These are phyloP conservation scores for Ogataea nakhonphanomensis DNA, from an alignment of 805 yeast species.

Conservation along the genomic window DNA sequence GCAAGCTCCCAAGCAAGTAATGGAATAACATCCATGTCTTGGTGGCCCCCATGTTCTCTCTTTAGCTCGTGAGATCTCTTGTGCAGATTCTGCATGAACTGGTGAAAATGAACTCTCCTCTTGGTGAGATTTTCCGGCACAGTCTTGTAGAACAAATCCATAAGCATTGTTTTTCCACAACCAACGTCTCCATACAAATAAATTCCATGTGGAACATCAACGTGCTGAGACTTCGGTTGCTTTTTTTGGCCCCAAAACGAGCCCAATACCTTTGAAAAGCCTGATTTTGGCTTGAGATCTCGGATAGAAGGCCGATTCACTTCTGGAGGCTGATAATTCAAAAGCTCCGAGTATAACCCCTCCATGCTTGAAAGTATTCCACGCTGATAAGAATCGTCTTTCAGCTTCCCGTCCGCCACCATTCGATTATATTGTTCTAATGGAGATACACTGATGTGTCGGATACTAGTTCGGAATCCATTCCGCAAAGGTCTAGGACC, in stretches of 20 bases:
- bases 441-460: conserved; percentile 26
- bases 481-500: background rate
- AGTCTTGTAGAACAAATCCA: conserved; percentile 90
- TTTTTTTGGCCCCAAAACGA: conserved; percentile 27
- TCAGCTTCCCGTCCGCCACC: conserved; percentile 41
- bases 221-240: conserved; percentile 7
- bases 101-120: conserved; percentile 88
- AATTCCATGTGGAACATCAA: conserved; percentile 68
- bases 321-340: conserved; percentile 57
- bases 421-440: conserved; percentile 28
- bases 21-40: conserved; percentile 79
- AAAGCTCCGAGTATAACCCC: conserved; percentile 52
- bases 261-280: conserved; percentile 35
- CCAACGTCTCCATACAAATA: conserved; percentile 97
- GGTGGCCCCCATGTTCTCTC: conserved; percentile 55
- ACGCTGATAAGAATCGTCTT: conserved; percentile 80
- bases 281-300: conserved; percentile 48
- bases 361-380: conserved; percentile 63
- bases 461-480: background rate
- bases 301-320: conserved; percentile 51
- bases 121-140: conserved; percentile 77
- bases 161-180: conserved; percentile 96
- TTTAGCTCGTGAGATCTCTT: conserved; percentile 79
- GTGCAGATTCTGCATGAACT: conserved; percentile 93
- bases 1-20: conserved; percentile 81